These are phyloP conservation scores for Geoglossum cookeanum DNA, from an alignment of 2,329 filamentous ascomycete species.

Conservation along the genomic window DNA sequence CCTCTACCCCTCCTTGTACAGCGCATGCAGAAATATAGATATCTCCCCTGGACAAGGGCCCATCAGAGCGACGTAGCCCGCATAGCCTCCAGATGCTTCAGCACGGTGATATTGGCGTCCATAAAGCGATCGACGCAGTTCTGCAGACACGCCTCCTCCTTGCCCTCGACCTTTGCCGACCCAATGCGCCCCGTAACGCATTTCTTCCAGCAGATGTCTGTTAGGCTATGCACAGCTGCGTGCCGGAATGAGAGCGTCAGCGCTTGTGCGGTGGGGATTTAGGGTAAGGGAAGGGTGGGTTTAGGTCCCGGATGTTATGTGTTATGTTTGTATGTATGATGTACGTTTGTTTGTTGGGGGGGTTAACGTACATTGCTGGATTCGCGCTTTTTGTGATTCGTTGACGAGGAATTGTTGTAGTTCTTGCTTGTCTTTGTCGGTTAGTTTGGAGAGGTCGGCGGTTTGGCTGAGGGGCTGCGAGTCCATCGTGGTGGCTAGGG, in stretches of 20 bases:
- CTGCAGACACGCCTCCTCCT: slow-evolving; percentile 65
- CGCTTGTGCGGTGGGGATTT: background rate
- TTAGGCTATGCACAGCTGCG: slow-evolving; percentile 43
- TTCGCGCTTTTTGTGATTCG: slow-evolving; percentile 69
- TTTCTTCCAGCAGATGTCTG: slow-evolving; percentile 84
- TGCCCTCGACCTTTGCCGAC: slow-evolving; percentile 49
- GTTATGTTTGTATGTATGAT: too few species aligned
- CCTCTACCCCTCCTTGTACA: background rate
- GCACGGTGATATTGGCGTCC: slow-evolving; percentile 69
- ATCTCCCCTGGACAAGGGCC: background rate
- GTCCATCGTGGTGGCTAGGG: too few species aligned
- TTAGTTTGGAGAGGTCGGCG: slow-evolving; percentile 51
- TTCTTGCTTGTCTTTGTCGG: slow-evolving; percentile 67
- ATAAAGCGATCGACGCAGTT: slow-evolving; percentile 93
- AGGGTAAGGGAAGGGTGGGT: background rate
- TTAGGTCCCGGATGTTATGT: too few species aligned
- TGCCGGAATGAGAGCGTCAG: background rate
- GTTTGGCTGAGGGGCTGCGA: background rate
- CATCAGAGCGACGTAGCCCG: slow-evolving; percentile 16
- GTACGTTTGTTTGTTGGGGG: background rate
- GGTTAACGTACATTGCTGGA: slow-evolving; percentile 26
- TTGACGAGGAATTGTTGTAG: slow-evolving; percentile 70
- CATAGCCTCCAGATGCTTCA: slow-evolving; percentile 62
- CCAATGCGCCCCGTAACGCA: slow-evolving; percentile 63
- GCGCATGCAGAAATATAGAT: too few species aligned